Evolutionary conservation across 225 moss, liverwort and hornwort species (phyloP), one percentile per base, ranked within the genome.

Genomic region (Lunularia cruciata): DNA sequence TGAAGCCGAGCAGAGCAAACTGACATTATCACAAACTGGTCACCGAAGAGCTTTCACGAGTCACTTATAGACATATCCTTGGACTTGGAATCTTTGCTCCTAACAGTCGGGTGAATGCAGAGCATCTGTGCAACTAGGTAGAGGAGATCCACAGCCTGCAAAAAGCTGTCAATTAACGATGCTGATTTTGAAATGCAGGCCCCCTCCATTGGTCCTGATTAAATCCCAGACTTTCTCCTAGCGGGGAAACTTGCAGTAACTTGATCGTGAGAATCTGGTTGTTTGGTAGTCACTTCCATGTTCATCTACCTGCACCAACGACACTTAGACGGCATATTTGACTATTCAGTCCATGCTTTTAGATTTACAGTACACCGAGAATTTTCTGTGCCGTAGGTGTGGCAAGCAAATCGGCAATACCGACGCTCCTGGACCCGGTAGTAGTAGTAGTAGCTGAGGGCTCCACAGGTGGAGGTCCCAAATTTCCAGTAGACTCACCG

Each of bases 371-470:
- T 61, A 61, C 61, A 40, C 61, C 61, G 0, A 61, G 61, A 25
- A 61, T 61, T 40, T 40, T 61, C 25, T 65, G 65, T 5, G 65
- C 65, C 31, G 65, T 47, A n/a, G 65, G 65, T 2, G 65, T 65
- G 47, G 65, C 47, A 31, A 65, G 65, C 6, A 65, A n/a, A 65
- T 65, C 47, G 28, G 65, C 65, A 16, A 65, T 65, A 37, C 22
- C 60, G 1, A 16, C 65, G 10, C 6, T 40, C 28, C 8, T 46
- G 14, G 4, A 5, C 13, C n/a, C 34, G 1, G 14, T 27, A 4
- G 33, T 32, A 54, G 54, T 26, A 54, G 54, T 26, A 8, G 54
- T 27, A 8, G 27, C 54, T 54, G 54, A 54, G 12, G 15, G 25
- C 2, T 53, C 53, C n/a, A 27, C 6, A 3, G 6, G 5, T n/a